Evolutionary conservation across 768 basidiomycete species (phyloP).

Genomic region (Daedaleopsis nitida): DNA sequence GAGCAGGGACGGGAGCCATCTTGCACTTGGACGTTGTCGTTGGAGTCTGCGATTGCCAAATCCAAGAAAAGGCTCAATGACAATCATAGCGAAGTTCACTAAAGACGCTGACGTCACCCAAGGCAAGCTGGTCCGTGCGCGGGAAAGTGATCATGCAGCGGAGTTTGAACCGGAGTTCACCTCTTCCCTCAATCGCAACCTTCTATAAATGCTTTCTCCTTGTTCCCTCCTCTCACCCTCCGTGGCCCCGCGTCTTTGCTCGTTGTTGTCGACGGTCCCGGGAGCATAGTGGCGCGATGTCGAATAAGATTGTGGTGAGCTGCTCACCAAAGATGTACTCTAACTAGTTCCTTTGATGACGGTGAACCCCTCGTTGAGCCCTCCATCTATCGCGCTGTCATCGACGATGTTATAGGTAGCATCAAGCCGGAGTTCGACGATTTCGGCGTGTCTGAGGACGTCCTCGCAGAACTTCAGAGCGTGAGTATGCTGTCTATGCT

Average conservation of each 20-base stretch:
- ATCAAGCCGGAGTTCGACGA: constrained; percentile 97
- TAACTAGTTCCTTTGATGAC: constrained; percentile 44
- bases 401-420: constrained; percentile 90
- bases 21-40: too few species aligned
- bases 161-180: constrained; percentile 45
- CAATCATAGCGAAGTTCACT: not conserved
- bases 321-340: constrained; percentile 62
- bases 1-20: not conserved
- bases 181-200: constrained; percentile 29
- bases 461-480: constrained; percentile 84
- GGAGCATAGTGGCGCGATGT: constrained; percentile 54
- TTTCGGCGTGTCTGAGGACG: constrained; percentile 88
- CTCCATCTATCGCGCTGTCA: constrained; percentile 86
- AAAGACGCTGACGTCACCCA: constrained; percentile 4
- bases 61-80: too few species aligned
- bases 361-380: constrained; percentile 63
- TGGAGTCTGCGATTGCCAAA: too few species aligned
- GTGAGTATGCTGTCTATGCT: constrained; percentile 52
- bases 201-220: constrained; percentile 33
- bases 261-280: constrained; percentile 34
- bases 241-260: constrained; percentile 34
- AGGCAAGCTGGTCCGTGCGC: constrained; percentile 45
- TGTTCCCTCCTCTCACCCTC: constrained; percentile 36
- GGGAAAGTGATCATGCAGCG: constrained; percentile 40
- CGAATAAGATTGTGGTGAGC: constrained; percentile 99